These are phyloP conservation scores for Nitzschia putrida DNA, from an alignment of 108 stramenopile species.

Conservation along the genomic window DNA sequence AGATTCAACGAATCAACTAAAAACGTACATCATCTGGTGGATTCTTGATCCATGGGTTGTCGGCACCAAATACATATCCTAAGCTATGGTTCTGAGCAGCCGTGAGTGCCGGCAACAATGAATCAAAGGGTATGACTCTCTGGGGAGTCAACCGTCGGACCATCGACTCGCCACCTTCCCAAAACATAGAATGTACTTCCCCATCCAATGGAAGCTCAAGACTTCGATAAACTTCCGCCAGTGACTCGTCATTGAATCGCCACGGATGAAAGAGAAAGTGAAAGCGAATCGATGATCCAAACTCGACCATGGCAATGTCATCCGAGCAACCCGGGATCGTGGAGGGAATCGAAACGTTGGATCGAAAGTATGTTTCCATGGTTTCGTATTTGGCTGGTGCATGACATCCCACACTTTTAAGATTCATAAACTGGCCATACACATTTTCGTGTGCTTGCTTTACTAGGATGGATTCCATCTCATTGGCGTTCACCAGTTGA, in stretches of 20 bases:
- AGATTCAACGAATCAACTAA: neutral
- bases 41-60: slow-evolving; percentile 40
- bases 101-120: slow-evolving; percentile 2
- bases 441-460: neutral
- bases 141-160: neutral
- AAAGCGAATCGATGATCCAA: slow-evolving; percentile 12
- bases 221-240: neutral
- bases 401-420: neutral
- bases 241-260: slow-evolving; percentile 7
- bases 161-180: neutral
- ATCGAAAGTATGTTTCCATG: neutral
- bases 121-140: neutral
- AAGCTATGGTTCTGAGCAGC: slow-evolving; percentile 15
- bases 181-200: neutral
- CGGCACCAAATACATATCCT: slow-evolving; percentile 33
- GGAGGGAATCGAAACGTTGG: slow-evolving; percentile 5
- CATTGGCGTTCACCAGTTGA: neutral
- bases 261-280: slow-evolving; percentile 34
- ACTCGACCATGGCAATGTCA: slow-evolving; percentile 37
- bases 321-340: slow-evolving; percentile 20
- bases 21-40: slow-evolving; percentile 29
- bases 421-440: neutral
- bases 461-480: neutral
- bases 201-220: neutral
- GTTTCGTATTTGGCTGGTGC: neutral